Percentiles rank a stretch among this genome's conserved stretches.
phyloP scores from a whole-genome alignment of 345 rosid genomes.

The Gossypium turneri region DNA sequence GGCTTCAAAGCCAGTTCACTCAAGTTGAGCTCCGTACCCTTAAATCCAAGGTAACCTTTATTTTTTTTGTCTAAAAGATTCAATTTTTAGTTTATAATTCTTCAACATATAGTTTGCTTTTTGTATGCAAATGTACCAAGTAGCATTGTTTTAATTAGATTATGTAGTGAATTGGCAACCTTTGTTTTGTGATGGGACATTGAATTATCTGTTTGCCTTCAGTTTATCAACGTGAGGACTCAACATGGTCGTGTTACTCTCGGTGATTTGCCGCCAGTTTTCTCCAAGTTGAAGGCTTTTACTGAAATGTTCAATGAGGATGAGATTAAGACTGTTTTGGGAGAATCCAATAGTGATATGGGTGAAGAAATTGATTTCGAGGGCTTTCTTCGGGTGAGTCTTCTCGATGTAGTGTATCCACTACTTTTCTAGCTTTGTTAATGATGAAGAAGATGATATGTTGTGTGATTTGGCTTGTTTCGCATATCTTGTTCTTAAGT shows the following conservation, averaged over 20 bases:
- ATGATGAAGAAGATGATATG: background rate
- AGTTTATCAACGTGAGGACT: constrained; percentile 69
- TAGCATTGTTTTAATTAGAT: background rate
- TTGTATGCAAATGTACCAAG: background rate
- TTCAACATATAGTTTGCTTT: background rate
- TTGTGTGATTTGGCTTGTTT: background rate
- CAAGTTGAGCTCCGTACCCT: constrained; percentile 98
- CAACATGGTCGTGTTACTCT: constrained; percentile 18
- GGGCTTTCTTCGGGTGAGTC: constrained; percentile 73
- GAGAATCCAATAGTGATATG: constrained; percentile 41
- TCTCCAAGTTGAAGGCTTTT: constrained; percentile 68
- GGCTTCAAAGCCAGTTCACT: constrained; percentile 98
- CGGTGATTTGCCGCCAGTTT: constrained; percentile 60
- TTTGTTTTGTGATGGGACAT: constrained; percentile 15
- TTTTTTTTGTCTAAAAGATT: background rate
- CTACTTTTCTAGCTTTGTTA: background rate
- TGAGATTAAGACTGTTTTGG: constrained; percentile 63
- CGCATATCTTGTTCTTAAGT: background rate
- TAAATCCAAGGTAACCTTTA: constrained; percentile 63
- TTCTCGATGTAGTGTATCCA: background rate
- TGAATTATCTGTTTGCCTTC: constrained; percentile 4
- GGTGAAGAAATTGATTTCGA: constrained; percentile 86
- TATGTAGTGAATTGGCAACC: background rate
- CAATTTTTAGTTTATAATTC: background rate
- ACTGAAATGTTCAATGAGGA: constrained; percentile 50